Conservation (phyloP, 495 filamentous ascomycete genomes). For the Xeromyces bisporus region DNA sequence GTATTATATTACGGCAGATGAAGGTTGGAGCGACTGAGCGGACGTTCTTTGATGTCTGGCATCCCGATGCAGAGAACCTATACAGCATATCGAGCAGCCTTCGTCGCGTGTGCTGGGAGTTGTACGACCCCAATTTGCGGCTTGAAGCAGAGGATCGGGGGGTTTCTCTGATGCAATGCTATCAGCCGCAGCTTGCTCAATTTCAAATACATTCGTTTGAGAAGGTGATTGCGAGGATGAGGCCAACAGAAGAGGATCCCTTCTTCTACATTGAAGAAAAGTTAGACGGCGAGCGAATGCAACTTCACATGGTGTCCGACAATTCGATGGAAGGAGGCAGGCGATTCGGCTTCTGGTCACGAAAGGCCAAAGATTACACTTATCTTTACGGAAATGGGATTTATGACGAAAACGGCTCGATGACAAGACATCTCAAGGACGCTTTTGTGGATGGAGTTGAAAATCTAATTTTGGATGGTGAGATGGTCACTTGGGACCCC, state of each 20-base stretch:
- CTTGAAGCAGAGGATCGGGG: slow-evolving; percentile 61
- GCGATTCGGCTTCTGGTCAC: slow-evolving; percentile 78
- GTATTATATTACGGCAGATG: slow-evolving; percentile 92
- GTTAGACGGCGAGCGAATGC: slow-evolving; percentile 91
- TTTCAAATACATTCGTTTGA: slow-evolving; percentile 82
- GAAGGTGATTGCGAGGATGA: slow-evolving; percentile 63
- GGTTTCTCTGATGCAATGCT: slow-evolving; percentile 81
- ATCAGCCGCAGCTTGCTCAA: slow-evolving; percentile 90
- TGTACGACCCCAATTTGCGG: slow-evolving; percentile 58
- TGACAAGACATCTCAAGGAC: slow-evolving; percentile 62
- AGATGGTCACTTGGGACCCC: slow-evolving; percentile 99
- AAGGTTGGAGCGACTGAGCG: slow-evolving; percentile 94
- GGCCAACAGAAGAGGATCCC: slow-evolving; percentile 46
- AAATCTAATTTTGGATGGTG: slow-evolving; percentile 84
- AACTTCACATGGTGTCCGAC: slow-evolving; percentile 80
- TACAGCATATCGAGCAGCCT: slow-evolving; percentile 87
- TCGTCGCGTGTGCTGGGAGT: slow-evolving; percentile 87
- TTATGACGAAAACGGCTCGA: slow-evolving; percentile 54
- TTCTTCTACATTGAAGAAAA: slow-evolving; percentile 98
- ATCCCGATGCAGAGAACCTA: slow-evolving; percentile 76
- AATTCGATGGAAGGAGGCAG: slow-evolving; percentile 46
- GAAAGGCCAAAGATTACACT: slow-evolving; percentile 93
- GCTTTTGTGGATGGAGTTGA: slow-evolving; percentile 65
- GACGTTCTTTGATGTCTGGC: slow-evolving; percentile 82
- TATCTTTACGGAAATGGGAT: slow-evolving; percentile 78